These are phyloP conservation scores for Penicilliopsis zonata DNA, from an alignment of 495 filamentous ascomycete species.

Conservation along the genomic window DNA sequence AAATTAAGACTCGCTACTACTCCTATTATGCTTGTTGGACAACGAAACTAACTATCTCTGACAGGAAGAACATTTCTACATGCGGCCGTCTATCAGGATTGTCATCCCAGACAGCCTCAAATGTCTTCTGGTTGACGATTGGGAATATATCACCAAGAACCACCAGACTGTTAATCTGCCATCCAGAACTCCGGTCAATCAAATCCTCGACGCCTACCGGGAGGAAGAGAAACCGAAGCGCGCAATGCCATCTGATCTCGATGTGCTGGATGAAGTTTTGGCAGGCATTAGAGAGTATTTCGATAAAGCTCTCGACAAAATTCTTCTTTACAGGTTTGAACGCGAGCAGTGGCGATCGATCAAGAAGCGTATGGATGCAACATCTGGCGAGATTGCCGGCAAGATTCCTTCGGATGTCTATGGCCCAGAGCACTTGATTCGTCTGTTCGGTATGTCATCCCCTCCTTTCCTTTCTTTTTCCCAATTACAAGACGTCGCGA, in stretches of 20 bases:
- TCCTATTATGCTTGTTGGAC: no score
- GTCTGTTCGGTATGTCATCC: constrained; percentile 70
- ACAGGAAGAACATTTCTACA: constrained; percentile 81
- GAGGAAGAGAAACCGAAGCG: constrained; percentile 57
- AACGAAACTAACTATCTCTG: constrained; percentile 12
- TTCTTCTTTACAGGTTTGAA: constrained; percentile 88
- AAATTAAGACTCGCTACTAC: no score
- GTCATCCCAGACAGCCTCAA: constrained; percentile 75
- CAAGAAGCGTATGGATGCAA: constrained; percentile 46
- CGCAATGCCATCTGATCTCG: constrained; percentile 48
- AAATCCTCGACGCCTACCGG: constrained; percentile 71
- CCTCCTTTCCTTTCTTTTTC: constrained; percentile 1
- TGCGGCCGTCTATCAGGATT: constrained; percentile 69
- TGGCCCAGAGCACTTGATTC: constrained; percentile 79
- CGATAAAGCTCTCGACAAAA: constrained; percentile 69
- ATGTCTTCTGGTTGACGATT: constrained; percentile 87
- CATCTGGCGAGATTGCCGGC: constrained; percentile 43
- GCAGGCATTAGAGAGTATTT: constrained; percentile 84
- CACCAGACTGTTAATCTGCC: constrained; percentile 76
- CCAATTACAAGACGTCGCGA: neutral
- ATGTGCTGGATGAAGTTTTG: constrained; percentile 82
- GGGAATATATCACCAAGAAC: constrained; percentile 97
- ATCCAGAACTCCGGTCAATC: constrained; percentile 55
- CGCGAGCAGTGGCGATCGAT: constrained; percentile 71
- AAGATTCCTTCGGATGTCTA: constrained; percentile 70